Evolutionary conservation across 1,284 basidiomycete species (phyloP).

Genomic region (Malassezia dermatis): DNA sequence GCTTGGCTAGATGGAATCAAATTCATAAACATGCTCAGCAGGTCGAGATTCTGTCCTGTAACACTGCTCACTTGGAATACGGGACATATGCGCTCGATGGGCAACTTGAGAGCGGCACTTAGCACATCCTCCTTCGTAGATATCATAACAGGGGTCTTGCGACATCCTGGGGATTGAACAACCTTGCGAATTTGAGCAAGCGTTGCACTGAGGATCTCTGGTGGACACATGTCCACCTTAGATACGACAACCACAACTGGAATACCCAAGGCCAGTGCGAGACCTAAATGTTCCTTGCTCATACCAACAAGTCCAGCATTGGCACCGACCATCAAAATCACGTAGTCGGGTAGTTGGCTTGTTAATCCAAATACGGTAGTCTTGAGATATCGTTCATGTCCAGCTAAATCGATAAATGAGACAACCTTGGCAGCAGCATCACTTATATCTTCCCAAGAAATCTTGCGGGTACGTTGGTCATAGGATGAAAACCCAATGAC

Average conservation of each 20-base stretch:
- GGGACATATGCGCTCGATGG: conserved; percentile 61
- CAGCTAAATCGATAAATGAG: conserved; percentile 61
- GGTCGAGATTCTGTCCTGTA: conserved; percentile 77
- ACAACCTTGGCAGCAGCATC: conserved; percentile 80
- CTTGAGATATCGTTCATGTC: conserved; percentile 53
- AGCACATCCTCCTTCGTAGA: conserved; percentile 26
- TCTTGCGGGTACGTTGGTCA: conserved; percentile 27
- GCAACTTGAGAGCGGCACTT: conserved; percentile 34
- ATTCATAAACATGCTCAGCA: conserved; percentile 50
- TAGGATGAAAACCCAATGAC: conserved; percentile 22
- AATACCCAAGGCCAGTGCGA: conserved; percentile 81
- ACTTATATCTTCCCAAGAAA: conserved; percentile 85
- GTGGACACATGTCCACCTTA: conserved; percentile 97
- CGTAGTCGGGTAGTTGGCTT: conserved; percentile 85
- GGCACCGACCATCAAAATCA: conserved; percentile 87
- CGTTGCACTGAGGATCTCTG: conserved; percentile 78
- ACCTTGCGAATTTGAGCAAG: conserved; percentile 87
- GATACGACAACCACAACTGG: conserved; percentile 90
- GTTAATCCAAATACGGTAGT: conserved; percentile 92
- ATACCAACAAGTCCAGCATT: conserved; percentile 92
- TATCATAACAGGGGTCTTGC: conserved; percentile 41
- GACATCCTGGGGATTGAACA: conserved; percentile 79
- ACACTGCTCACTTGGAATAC: conserved; percentile 92
- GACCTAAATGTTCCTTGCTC: conserved; percentile 86
- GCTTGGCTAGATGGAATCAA: conserved; percentile 37